Conservation (phyloP, 2,329 filamentous ascomycete genomes). For the Akanthomyces uredinophilus region DNA sequence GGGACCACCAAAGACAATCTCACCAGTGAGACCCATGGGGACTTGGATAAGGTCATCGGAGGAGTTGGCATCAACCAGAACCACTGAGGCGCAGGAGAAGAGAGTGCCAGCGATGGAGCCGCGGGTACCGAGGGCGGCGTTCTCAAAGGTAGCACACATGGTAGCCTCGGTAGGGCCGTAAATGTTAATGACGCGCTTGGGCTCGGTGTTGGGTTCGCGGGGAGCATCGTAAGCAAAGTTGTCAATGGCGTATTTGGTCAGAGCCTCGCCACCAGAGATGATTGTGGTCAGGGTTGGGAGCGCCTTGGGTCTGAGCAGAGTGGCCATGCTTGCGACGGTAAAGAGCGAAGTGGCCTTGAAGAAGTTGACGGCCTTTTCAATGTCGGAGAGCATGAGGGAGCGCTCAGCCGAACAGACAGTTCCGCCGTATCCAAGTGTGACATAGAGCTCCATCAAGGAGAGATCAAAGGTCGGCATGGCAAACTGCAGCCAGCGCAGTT, state of each 20-base stretch:
- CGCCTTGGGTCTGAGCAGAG: conserved; percentile 10
- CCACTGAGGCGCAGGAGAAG: conserved; percentile 10
- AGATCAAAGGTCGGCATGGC: conserved; percentile 15
- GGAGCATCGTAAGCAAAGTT: conserved; percentile 13
- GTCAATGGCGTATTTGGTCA: conserved; percentile 12
- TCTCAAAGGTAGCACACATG: conserved; percentile 10
- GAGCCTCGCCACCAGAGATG: conserved; percentile 12
- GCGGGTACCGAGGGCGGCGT: conserved; percentile 7
- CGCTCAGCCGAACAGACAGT: conserved; percentile 15
- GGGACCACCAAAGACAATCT: conserved; percentile 24
- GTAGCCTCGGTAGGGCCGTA: conserved; percentile 16
- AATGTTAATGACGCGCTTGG: conserved; percentile 12
- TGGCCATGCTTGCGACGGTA: conserved; percentile 14
- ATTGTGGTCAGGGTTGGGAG: conserved; percentile 12
- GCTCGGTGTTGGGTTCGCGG: conserved; percentile 3
- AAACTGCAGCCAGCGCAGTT: conserved; percentile 13
- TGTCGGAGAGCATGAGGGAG: conserved; percentile 14
- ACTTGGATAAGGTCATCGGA: conserved; percentile 5
- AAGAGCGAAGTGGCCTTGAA: conserved; percentile 12
- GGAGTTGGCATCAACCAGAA: conserved; percentile 12
- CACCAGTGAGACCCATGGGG: conserved; percentile 12
- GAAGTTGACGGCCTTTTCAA: conserved; percentile 13
- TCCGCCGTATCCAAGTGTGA: conserved; percentile 12
- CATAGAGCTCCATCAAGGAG: conserved; percentile 14
- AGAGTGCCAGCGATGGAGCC: conserved; percentile 8